Evolutionary conservation across 192 early-diverging fungal genomes (phyloP), one percentile per base, ranked within the genome.

Genomic region (Podila epicladia): DNA sequence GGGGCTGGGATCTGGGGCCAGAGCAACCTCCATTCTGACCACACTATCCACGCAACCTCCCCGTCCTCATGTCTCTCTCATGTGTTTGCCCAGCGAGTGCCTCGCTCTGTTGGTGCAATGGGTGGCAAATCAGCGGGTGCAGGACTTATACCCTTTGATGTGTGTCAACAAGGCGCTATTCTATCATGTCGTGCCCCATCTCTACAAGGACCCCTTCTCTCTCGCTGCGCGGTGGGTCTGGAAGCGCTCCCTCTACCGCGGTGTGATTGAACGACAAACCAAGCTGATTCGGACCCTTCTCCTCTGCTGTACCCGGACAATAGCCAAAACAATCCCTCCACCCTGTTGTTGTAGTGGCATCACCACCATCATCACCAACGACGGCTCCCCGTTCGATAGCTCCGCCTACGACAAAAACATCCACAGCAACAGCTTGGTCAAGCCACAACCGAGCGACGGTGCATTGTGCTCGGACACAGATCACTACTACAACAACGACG

Each of bases 161-260:
- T 75, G 73, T 37, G 73, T 75, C 49, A 75, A 75, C 73, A 75
- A 75, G n/a, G 26, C 35, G 35, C 32, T 75, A 53, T 75, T 75
- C 62, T 38, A 69, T 26, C 73, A 68, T 26, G 73, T 75, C 9
- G 73, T 75, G 6, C 73, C 65, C 19, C 17, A 68, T 13, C 73
- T 75, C 66, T 75, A 75, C 37, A 60, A 61, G 37, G 73, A 75
- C 41, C 73, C 73, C 22, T 75, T 75, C 51, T 61, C 65, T 20
- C 66, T 75, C 28, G 67, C 65, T 13, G 65, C 73, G 4, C 73
- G 73, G 5, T 67, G 73, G 65, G 65, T 75, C 41, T 69, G 66
- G 64, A 75, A 75, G n/a, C 59, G 66, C 24, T 75, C 66, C 4
- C 49, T 75, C 13, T 75, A 75, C 62, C 67, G 67, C 24, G 73